A percentile compares a stretch with the other conserved stretches of the same genome.
phyloP scores from a whole-genome alignment of 371 early-diverging fungal genomes.

The Nematocida sp. region DNA sequence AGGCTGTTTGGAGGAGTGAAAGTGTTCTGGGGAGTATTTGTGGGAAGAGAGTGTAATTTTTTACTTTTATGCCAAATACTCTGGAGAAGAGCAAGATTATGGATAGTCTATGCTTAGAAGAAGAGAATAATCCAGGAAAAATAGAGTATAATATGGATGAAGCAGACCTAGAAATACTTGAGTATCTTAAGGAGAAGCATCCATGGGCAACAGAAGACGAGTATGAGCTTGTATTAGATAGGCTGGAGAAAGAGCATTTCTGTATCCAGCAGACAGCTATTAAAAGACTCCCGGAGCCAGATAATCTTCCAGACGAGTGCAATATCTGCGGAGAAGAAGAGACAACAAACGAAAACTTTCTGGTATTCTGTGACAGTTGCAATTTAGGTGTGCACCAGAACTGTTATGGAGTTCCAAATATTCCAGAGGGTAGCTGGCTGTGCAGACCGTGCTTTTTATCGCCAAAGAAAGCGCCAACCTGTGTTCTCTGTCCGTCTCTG shows the following conservation, averaged over 20 bases:
- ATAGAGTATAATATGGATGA: slow-evolving; percentile 48
- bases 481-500: slow-evolving; percentile 80
- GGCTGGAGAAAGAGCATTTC: slow-evolving; percentile 88
- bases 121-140: background rate
- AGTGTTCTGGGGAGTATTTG: too few relatives aligned
- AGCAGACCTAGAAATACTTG: slow-evolving; percentile 23
- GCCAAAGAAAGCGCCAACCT: slow-evolving; percentile 73
- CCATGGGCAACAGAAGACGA: slow-evolving; percentile 53
- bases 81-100: background rate
- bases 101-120: background rate
- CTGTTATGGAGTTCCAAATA: slow-evolving; percentile 95
- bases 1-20: too few relatives aligned
- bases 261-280: slow-evolving; percentile 66
- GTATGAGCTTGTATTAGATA: slow-evolving; percentile 80
- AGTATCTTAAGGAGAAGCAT: slow-evolving; percentile 10
- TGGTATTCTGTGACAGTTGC: slow-evolving; percentile 96
- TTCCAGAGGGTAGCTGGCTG: slow-evolving; percentile 95
- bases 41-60: too few relatives aligned
- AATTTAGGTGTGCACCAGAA: slow-evolving; percentile 95
- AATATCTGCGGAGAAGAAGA: slow-evolving; percentile 72
- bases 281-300: slow-evolving; percentile 52
- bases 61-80: too few relatives aligned
- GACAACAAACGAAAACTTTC: slow-evolving; percentile 69
- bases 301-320: slow-evolving; percentile 66
- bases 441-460: slow-evolving; percentile 80